Evolutionary conservation across 2,329 filamentous ascomycete genomes (phyloP).

Genomic region (Colletotrichum sp.): DNA sequence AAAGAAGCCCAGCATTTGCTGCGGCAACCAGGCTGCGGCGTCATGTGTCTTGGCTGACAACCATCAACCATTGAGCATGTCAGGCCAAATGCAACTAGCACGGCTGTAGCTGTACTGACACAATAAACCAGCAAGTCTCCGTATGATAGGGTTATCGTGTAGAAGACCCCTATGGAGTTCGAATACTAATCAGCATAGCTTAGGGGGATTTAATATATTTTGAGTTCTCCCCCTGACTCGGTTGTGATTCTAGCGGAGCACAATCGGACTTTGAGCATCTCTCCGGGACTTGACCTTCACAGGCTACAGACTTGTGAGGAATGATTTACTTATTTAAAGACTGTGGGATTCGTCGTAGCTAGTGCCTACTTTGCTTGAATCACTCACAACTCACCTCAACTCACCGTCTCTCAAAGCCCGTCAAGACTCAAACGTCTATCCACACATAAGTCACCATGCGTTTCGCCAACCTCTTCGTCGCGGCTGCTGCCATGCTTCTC

Average conservation of each 20-base stretch:
- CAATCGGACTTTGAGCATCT: not conserved
- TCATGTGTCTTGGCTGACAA: too few species aligned
- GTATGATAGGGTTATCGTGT: not conserved
- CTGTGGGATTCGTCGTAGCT: not conserved
- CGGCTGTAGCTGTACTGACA: too few species aligned
- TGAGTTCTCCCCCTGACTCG: not conserved
- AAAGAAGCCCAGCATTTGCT: fast-evolving
- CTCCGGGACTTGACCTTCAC: not conserved
- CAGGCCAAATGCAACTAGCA: too few species aligned
- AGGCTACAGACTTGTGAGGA: not conserved
- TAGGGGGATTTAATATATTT: not conserved
- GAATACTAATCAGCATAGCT: not conserved
- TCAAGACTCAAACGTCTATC: too few species aligned
- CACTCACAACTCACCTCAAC: not conserved
- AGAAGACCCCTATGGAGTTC: not conserved
- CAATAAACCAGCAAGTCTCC: not conserved
- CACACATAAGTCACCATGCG: not conserved
- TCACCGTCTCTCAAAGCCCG: fast-evolving
- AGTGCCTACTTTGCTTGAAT: fast-evolving
- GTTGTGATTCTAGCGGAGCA: not conserved
- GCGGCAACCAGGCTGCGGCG: too few species aligned
- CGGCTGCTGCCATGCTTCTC: not conserved
- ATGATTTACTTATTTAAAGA: not conserved
- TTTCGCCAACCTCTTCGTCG: not conserved
- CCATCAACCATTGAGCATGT: too few species aligned